Evolutionary conservation across 768 basidiomycete genomes (phyloP).

Genomic region (Rubroboletus pulcherrimus): DNA sequence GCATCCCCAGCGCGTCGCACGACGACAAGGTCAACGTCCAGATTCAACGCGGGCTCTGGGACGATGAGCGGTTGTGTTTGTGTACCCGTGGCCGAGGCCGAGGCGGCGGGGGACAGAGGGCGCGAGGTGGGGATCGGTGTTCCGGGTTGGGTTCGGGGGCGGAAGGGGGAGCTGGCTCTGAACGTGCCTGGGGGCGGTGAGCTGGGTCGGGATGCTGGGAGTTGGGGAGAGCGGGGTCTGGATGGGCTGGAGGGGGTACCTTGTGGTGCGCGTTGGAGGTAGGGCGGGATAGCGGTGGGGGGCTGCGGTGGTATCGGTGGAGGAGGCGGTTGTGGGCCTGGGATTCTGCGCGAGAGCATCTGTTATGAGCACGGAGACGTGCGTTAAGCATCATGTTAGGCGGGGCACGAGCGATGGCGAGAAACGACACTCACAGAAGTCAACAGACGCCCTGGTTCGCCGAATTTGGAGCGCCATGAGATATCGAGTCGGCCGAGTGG

Average conservation of each 20-base stretch:
- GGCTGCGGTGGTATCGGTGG: constrained; percentile 37
- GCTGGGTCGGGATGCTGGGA: constrained; percentile 46
- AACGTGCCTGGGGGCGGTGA: constrained; percentile 51
- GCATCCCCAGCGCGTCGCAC: constrained; percentile 43
- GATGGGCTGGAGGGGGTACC: constrained; percentile 37
- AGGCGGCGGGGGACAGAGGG: constrained; percentile 33
- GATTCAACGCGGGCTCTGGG: constrained; percentile 30
- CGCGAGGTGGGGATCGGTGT: constrained; percentile 23
- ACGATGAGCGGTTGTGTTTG: constrained; percentile 21
- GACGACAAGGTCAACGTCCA: constrained; percentile 59
- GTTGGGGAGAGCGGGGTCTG: constrained; percentile 59
- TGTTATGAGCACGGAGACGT: constrained; percentile 13
- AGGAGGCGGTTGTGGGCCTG: constrained; percentile 39
- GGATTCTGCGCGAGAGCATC: constrained; percentile 80
- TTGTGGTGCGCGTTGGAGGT: constrained; percentile 59
- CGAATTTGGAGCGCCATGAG: constrained; percentile 80
- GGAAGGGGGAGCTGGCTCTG: constrained; percentile 42
- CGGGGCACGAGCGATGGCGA: not conserved
- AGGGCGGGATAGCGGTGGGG: constrained; percentile 69
- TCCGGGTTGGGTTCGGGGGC: constrained; percentile 30
- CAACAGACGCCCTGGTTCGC: constrained; percentile 81
- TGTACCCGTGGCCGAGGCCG: constrained; percentile 17
- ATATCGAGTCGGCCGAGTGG: constrained; percentile 87
- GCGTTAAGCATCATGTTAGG: not conserved
- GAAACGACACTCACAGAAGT: constrained; percentile 55